Evolutionary conservation across 768 basidiomycete genomes (phyloP), one percentile per base, ranked within the genome.

Genomic region (Pleurotus sapidus): DNA sequence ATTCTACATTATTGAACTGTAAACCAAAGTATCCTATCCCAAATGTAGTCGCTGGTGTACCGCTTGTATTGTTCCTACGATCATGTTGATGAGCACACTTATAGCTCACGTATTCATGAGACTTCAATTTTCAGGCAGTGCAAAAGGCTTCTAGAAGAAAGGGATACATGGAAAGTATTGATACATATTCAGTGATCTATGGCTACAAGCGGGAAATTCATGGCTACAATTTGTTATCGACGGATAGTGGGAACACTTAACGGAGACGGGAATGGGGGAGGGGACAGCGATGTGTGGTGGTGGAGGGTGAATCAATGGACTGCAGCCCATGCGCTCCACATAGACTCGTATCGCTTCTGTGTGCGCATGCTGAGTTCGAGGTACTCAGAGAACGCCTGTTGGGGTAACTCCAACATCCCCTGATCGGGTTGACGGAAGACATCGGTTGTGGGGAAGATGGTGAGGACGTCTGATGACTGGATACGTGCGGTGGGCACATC

Each of bases 361-460:
- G 81, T 77, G 57, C 76, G 80, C 49, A 76, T 72, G 60, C 72
- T 79, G 61, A 86, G 68, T 65, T 81, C 77, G 57, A 77, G 70
- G 67, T 81, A 90, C 62, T 88, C 78, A 37, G 72, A 74, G 64
- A 82, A 88, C 7, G 84, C 83, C 57, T 79, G 72, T 43, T 75
- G 75, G 23, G 86, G 81, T 18, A 90, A 77, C 64, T 88, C 86
- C 59, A 89, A 80, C 78, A 87, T 83, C 63, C 82, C 88, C 47
- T 72, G 68, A 30, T 61, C 60, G 9, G 65, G 60, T 6, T 66
- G 60, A 24, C 65, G 65, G 49, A 66, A 63, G 57, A 63, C 64
- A 55, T 77, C 77, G 38, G 63, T 71, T 47, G 75, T 57, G 4
- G 83, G 80, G 58, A 89, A 82, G 59, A 88, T 69, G 60, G 75